These are phyloP conservation scores for Biscogniauxia sp. DNA, from an alignment of 2,329 filamentous ascomycete genomes.

Conservation along the genomic window DNA sequence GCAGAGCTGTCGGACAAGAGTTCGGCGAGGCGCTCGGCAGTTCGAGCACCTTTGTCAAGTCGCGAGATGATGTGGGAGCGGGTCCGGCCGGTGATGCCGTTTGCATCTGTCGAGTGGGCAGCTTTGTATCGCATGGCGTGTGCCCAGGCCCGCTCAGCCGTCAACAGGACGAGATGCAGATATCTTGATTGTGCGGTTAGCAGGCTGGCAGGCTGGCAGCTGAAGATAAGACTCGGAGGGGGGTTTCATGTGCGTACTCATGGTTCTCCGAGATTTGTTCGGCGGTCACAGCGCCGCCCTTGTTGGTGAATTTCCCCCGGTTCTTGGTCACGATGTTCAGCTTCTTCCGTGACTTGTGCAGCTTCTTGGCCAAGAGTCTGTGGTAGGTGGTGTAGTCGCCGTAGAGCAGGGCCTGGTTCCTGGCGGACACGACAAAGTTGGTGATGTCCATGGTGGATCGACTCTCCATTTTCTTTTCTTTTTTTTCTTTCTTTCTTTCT, in stretches of 20 bases:
- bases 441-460: constrained; percentile 77
- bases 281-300: constrained; percentile 64
- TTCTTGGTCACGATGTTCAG: constrained; percentile 80
- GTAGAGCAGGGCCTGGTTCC: constrained; percentile 80
- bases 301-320: constrained; percentile 79
- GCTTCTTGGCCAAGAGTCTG: constrained; percentile 71
- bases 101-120: constrained; percentile 73
- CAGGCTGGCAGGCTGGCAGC: neutral
- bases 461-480: no score
- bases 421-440: constrained; percentile 71
- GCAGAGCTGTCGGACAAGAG: constrained; percentile 60
- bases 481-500: no score
- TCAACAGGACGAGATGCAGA: constrained; percentile 76
- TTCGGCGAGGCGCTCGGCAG: constrained; percentile 65
- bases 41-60: constrained; percentile 72
- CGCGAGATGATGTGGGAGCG: constrained; percentile 87
- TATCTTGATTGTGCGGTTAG: constrained; percentile 51
- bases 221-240: neutral
- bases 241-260: constrained; percentile 57
- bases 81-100: constrained; percentile 74
- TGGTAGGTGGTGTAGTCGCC: constrained; percentile 89
- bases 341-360: constrained; percentile 82
- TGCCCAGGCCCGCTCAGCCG: constrained; percentile 88
- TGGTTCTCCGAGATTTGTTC: constrained; percentile 72
- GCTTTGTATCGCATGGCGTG: constrained; percentile 95